Evolutionary conservation across 208 protist species (phyloP), one percentile per base, ranked within the genome.

Genomic region (Crithidia bombi): DNA sequence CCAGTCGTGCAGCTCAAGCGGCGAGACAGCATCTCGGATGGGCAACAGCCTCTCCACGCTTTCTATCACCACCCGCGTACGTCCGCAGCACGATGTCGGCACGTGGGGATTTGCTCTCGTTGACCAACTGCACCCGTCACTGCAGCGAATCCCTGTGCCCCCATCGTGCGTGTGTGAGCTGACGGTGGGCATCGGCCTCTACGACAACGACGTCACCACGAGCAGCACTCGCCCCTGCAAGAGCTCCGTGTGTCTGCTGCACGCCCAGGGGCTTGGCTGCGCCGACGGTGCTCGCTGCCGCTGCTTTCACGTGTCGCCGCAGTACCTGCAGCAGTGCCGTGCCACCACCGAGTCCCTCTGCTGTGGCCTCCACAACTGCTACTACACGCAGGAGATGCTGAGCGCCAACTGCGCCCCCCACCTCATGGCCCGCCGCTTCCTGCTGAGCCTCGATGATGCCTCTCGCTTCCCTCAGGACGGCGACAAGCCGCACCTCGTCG

Each of bases 361-460:
- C 73, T 89, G 83, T 36, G 73, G 64, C 5, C 19, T 85, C 54
- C 78, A 90, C 75, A 90, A 87, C 69, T 82, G 76, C 77, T 84
- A 79, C 64, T 86, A 83, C 67, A 77, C 79, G 25, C 83, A 85
- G 49, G 79, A 89, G 44, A 85, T 89, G 79, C 26, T 89, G 19
- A 19, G 19, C 25, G 12, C 69, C 35, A 71, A 75, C 38, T 78
- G 75, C 38, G 83, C 65, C 3, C 71, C 75, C n/a, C 70, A 78
- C 71, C 47, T 83, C 25, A 65, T 68, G 38, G 63, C 54, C 44
- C 73, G 67, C 47, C 41, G 54, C 65, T 87, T 76, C 63, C 46
- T 38, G 44, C 32, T 87, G 9, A 69, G 63, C 55, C 71, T 87
- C 39, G 79, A 87, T 52, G 68, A 70, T 36, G 56, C 65, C 39